Conservation (phyloP, 768 basidiomycete species). For the Rhodotorula kratochvilovae region DNA sequence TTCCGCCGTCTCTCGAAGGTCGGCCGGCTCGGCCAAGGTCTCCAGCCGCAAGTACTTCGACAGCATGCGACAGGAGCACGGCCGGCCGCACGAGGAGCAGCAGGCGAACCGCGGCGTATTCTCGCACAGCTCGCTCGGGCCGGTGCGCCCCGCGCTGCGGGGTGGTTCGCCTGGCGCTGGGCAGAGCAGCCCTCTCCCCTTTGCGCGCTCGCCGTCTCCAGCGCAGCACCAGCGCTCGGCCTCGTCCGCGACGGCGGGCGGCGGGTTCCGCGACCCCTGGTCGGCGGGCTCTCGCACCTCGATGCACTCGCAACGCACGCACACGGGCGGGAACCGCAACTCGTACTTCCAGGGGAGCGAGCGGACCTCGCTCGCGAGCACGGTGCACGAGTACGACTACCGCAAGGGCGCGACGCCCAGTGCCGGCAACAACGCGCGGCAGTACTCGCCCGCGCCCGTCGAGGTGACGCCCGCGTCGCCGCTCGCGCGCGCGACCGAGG, state of each 20-base stretch:
- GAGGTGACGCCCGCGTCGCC: background rate
- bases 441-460: background rate
- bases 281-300: slow-evolving; percentile 1
- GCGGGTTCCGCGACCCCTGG: slow-evolving; percentile 17
- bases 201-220: background rate
- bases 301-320: slow-evolving; percentile 7
- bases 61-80: slow-evolving; percentile 10
- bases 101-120: slow-evolving; percentile 2
- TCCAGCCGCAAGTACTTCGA: no score
- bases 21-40: no score
- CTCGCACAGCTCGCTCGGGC: background rate
- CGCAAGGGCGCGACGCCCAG: background rate
- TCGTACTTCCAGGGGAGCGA: background rate
- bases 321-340: background rate
- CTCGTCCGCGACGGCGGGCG: background rate
- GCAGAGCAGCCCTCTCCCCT: background rate
- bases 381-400: background rate
- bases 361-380: slow-evolving; percentile 2
- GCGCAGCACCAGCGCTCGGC: background rate
- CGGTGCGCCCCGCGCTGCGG: no score
- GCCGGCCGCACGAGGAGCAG: slow-evolving; percentile 1
- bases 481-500: background rate
- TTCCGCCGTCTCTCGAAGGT: no score
- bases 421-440: no score
- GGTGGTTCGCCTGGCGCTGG: background rate